phyloP scores from a whole-genome alignment of 2,329 filamentous ascomycete genomes.

The Metarhizium guizhouense region DNA sequence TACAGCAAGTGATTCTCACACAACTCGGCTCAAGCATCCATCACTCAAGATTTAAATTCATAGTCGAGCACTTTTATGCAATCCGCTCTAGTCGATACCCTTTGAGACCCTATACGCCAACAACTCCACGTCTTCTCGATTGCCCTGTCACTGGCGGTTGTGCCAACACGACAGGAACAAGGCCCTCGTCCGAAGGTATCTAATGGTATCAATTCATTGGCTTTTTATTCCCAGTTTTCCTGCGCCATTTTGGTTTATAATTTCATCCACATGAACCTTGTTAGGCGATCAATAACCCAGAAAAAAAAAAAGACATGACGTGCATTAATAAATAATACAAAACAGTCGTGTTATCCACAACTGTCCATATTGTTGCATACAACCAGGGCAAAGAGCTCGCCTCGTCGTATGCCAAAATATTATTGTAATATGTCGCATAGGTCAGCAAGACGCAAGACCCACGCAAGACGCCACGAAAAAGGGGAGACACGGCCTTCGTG shows the following conservation, averaged over 20 bases:
- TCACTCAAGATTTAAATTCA: not conserved
- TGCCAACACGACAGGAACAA: not conserved
- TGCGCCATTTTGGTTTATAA: not conserved
- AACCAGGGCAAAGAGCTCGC: not conserved
- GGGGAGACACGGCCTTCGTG: not conserved
- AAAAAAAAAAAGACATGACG: not conserved
- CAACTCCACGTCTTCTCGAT: slow-evolving; percentile 1
- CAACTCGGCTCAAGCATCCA: not conserved
- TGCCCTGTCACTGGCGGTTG: not conserved
- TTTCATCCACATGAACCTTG: not conserved
- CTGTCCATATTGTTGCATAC: not conserved
- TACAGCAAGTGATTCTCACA: too few species aligned
- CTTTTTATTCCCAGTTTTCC: not conserved
- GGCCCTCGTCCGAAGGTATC: not conserved
- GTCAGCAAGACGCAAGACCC: not conserved
- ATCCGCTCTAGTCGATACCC: not conserved
- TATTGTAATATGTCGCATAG: not conserved
- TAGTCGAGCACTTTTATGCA: not conserved
- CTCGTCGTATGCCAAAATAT: not conserved
- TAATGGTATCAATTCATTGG: slow-evolving; percentile 2
- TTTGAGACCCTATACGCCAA: not conserved
- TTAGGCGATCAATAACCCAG: not conserved
- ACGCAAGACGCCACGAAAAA: not conserved
- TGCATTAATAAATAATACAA: not conserved
- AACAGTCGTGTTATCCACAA: not conserved